These are phyloP conservation scores for Spergularia bocconei DNA, from an alignment of 148 eudicot species.

Conservation along the genomic window DNA sequence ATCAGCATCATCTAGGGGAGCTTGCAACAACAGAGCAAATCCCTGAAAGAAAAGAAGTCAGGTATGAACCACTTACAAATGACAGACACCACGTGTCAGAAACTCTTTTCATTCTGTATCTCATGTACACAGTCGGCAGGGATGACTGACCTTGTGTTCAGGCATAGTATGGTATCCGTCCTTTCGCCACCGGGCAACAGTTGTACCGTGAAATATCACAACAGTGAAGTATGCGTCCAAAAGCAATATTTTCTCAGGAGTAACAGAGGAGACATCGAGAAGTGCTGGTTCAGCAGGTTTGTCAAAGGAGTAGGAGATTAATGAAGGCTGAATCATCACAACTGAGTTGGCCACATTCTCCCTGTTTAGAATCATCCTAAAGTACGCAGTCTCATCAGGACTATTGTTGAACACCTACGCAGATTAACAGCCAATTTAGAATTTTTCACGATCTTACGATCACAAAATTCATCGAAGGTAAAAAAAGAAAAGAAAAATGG, in stretches of 20 bases:
- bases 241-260: constrained; percentile 78
- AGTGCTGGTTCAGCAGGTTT: constrained; percentile 81
- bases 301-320: constrained; percentile 81
- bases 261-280: constrained; percentile 84
- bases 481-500: not conserved
- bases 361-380: constrained; percentile 87
- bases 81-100: not conserved
- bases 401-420: constrained; percentile 93
- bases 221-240: constrained; percentile 84
- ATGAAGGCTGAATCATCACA: constrained; percentile 96
- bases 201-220: constrained; percentile 91
- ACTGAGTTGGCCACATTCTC: constrained; percentile 95
- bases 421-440: not conserved
- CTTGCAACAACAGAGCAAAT: constrained; percentile 79
- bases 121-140: not conserved
- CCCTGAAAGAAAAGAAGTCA: constrained; percentile 38
- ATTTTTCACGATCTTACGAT: not conserved
- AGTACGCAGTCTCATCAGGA: constrained; percentile 98
- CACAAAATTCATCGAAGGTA: not conserved
- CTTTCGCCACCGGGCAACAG: constrained; percentile 94
- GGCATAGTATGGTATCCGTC: constrained; percentile 86
- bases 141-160: constrained; percentile 65
- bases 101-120: not conserved
- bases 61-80: not conserved
- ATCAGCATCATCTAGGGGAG: constrained; percentile 76